Conservation (phyloP, 2,329 filamentous ascomycete species). For the Xylaria sp. region DNA sequence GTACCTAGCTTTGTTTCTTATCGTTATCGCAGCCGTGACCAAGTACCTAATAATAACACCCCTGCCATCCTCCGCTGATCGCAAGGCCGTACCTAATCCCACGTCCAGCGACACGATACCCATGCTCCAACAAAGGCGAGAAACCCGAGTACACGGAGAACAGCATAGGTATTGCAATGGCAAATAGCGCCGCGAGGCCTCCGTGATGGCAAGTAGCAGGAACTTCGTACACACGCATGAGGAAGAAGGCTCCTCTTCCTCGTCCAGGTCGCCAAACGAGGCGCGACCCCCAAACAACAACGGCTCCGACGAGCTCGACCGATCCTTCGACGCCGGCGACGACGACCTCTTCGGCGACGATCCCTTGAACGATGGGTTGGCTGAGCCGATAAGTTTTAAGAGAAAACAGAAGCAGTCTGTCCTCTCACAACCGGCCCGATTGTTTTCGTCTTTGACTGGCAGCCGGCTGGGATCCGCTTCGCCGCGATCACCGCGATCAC, state of each 20-base stretch:
- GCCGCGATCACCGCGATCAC: conserved; percentile 21
- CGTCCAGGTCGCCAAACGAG: conserved; percentile 29
- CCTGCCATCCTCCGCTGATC: conserved; percentile 3
- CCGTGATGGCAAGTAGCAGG: conserved; percentile 37
- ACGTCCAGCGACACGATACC: conserved; percentile 8
- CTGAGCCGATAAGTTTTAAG: conserved; percentile 69
- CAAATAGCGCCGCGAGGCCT: conserved; percentile 29
- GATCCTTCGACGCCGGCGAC: conserved; percentile 29
- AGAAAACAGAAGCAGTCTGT: conserved; percentile 61
- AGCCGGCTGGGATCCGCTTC: conserved; percentile 33
- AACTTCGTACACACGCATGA: conserved; percentile 32
- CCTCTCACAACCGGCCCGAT: conserved; percentile 49
- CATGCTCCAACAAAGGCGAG: conserved; percentile 1
- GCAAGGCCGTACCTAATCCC: conserved; percentile 16
- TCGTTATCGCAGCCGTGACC: background rate
- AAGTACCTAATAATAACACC: background rate
- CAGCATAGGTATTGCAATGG: conserved; percentile 28
- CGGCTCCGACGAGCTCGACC: conserved; percentile 34
- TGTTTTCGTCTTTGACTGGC: conserved; percentile 53
- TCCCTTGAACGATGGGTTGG: conserved; percentile 54
- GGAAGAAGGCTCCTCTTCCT: conserved; percentile 35
- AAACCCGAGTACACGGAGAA: background rate
- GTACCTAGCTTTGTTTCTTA: background rate
- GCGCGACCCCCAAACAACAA: conserved; percentile 38
- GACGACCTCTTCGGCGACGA: conserved; percentile 55